Evolutionary conservation across 768 basidiomycete genomes (phyloP), one percentile per base, ranked within the genome.

Genomic region (Gelatoporia subvermispora): DNA sequence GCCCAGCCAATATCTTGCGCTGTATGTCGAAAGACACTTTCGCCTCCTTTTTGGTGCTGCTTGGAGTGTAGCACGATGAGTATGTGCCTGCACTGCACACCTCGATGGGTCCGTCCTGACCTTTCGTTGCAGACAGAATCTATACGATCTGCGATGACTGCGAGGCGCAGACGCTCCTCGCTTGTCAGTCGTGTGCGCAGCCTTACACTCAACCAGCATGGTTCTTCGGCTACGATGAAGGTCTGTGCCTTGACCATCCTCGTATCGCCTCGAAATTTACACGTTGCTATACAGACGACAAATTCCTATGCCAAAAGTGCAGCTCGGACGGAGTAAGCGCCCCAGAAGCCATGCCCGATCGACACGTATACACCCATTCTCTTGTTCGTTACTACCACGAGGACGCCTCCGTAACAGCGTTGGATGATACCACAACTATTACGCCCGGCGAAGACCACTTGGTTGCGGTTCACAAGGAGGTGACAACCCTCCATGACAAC

Each of bases 71-170:
- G 31, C 24, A 23, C 25, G 17, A 4, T 11, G 9, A 34, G 41
- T 49, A 35, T 13, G 41, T 43, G 8, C 15, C 7, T n/a, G n/a
- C 42, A 4, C 4, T 10, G 2, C 38, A 13, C 9, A 5, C 4
- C n/a, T 36, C 16, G 18, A 49, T 9, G 18, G 8, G 16, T 17
- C 9, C 9, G 38, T 13, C 43, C 15, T 37, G 15, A 24, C 20
- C n/a, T 43, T 7, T 31, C 28, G 13, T 13, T 31, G 39, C 37
- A 51, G 50, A 51, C 10, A 22, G 28, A 13, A 13, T 31, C 28
- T 31, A 18, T 15, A 51, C 38, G 43, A 43, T 57, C 17, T 57
- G 56, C 41, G 31, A 43, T 41, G 44, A 46, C n/a, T 57, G 56
- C 47, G 52, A 57, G 20, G 2, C 31, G 8, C 28, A 46, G 21